Evolutionary conservation across 805 yeast genomes (phyloP).

Genomic region (Metschnikowia lochheadii): DNA sequence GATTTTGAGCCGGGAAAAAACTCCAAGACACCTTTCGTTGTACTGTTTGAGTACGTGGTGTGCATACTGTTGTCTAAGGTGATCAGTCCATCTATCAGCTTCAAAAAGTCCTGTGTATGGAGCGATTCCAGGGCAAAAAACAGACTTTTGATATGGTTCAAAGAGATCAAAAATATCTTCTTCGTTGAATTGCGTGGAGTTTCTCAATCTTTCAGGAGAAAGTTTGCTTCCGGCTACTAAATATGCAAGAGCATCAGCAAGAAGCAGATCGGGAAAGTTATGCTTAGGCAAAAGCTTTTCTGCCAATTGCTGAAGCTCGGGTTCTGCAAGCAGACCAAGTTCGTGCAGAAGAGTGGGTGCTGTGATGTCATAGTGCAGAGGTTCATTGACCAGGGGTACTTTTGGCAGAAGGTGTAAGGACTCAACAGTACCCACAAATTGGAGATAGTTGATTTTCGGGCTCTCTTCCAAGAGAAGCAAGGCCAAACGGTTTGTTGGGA

Average conservation of each 20-base stretch:
- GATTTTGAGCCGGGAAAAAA: constrained; percentile 13
- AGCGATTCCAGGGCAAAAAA: constrained; percentile 1
- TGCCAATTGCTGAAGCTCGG: background rate
- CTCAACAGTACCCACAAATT: background rate
- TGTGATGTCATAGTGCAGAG: background rate
- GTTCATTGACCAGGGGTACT: background rate
- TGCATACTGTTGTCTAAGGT: background rate
- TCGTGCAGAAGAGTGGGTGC: constrained; percentile 5
- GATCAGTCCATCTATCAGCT: background rate
- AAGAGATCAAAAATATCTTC: constrained; percentile 13
- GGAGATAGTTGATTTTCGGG: background rate
- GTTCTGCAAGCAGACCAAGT: background rate
- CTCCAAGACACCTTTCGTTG: background rate
- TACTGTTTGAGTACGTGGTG: background rate
- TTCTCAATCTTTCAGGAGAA: background rate
- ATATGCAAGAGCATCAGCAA: background rate
- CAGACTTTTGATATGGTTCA: background rate
- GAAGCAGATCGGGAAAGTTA: background rate
- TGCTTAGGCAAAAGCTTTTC: background rate
- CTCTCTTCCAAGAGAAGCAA: background rate
- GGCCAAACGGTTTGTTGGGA: constrained; percentile 7
- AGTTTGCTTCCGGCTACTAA: background rate
- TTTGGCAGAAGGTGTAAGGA: background rate
- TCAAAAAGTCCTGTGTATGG: background rate
- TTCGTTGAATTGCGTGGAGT: constrained; percentile 9